phyloP scores from a whole-genome alignment of 2,329 filamentous ascomycete genomes.

The Diplodia intermedia region DNA sequence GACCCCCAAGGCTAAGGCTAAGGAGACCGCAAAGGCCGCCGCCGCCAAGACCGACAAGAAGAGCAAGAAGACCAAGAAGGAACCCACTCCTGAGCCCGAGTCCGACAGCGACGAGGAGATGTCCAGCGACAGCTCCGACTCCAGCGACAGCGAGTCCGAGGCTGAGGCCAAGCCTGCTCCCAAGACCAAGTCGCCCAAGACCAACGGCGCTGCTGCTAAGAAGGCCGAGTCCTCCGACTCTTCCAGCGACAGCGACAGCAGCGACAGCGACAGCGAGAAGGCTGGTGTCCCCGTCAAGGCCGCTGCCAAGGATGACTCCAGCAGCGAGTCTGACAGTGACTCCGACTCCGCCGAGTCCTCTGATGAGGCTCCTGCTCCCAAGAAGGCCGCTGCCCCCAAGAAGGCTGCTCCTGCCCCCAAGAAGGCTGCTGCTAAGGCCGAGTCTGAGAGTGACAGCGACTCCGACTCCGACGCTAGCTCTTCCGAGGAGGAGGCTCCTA shows the following conservation, averaged over 20 bases:
- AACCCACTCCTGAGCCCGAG: conserved; percentile 54
- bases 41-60: conserved; percentile 51
- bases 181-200: conserved; percentile 38
- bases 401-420: conserved; percentile 33
- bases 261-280: conserved; percentile 38
- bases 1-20: conserved; percentile 70
- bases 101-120: conserved; percentile 45
- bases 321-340: conserved; percentile 47
- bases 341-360: conserved; percentile 44
- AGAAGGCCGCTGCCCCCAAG: conserved; percentile 34
- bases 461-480: conserved; percentile 36
- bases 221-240: conserved; percentile 32
- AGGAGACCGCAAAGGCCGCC: conserved; percentile 67
- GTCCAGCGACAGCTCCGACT: conserved; percentile 41
- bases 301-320: conserved; percentile 41
- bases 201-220: conserved; percentile 38
- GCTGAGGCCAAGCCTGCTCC: conserved; percentile 36
- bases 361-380: conserved; percentile 36
- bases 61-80: conserved; percentile 58
- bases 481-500: conserved; percentile 31
- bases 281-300: conserved; percentile 40
- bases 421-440: conserved; percentile 32
- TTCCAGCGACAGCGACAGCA: conserved; percentile 33
- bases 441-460: conserved; percentile 25
- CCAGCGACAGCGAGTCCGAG: conserved; percentile 48